These are phyloP conservation scores for Ceratobasidium sp. DNA, from an alignment of 1,284 basidiomycete genomes.

Conservation along the genomic window DNA sequence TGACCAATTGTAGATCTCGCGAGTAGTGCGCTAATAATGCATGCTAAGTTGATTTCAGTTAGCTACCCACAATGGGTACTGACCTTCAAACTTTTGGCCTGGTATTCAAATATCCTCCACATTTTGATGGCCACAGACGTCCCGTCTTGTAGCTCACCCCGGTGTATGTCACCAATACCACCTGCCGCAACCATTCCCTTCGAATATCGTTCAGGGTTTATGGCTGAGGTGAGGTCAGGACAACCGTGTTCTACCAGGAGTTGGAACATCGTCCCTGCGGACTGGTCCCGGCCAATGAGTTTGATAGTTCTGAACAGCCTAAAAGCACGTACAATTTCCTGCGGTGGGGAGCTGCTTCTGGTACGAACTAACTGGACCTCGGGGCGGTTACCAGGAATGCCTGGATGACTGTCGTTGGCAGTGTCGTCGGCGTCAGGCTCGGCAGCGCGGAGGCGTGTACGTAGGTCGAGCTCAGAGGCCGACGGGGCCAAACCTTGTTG, in stretches of 20 bases:
- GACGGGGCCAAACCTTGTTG: too few species aligned
- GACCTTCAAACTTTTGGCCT: neutral
- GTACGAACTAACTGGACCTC: too few species aligned
- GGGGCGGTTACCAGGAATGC: too few species aligned
- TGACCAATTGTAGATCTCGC: neutral
- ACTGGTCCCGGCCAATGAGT: too few species aligned
- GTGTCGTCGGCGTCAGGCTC: too few species aligned
- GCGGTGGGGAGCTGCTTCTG: too few species aligned
- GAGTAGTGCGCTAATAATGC: neutral
- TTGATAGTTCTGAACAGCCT: too few species aligned
- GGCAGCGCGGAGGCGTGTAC: too few species aligned
- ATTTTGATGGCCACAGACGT: neutral
- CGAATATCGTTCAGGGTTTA: neutral
- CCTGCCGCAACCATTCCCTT: neutral
- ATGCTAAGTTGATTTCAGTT: neutral
- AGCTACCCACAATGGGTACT: neutral
- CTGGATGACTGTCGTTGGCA: too few species aligned
- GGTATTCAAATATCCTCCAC: neutral
- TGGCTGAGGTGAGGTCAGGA: neutral
- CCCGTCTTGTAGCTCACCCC: neutral
- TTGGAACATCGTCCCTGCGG: neutral
- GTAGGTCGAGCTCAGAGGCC: too few species aligned
- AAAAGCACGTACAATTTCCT: too few species aligned
- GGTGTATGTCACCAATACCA: neutral
- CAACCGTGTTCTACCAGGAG: neutral